These are phyloP conservation scores for Ophiostoma triangulosporum DNA, from an alignment of 2,329 filamentous ascomycete genomes.

Conservation along the genomic window DNA sequence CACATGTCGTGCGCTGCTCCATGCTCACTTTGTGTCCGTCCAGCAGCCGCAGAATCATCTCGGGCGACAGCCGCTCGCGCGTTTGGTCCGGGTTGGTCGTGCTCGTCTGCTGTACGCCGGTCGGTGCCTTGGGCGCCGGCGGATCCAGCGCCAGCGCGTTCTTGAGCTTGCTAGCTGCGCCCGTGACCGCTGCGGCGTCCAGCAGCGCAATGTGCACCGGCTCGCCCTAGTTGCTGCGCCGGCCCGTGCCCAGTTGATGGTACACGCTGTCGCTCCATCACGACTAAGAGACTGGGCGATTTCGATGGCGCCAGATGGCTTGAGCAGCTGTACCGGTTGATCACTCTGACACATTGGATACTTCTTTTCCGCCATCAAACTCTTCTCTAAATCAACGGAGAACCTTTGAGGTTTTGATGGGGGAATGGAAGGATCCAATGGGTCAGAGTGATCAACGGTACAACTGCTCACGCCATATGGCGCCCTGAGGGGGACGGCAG, in stretches of 20 bases:
- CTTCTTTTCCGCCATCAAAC: too few relatives aligned
- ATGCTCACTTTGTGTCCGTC: conserved; percentile 57
- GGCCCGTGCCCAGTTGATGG: conserved; percentile 86
- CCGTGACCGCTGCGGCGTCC: conserved; percentile 27
- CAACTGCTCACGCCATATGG: too few relatives aligned
- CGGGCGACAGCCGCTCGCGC: conserved; percentile 55
- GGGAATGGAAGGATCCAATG: too few relatives aligned
- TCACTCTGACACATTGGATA: too few relatives aligned
- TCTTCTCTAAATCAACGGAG: too few relatives aligned
- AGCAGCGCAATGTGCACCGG: conserved; percentile 70
- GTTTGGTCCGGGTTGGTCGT: conserved; percentile 31
- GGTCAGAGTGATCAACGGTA: too few relatives aligned
- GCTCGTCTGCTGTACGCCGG: background rate
- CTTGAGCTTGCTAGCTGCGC: conserved; percentile 18
- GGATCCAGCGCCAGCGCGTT: background rate
- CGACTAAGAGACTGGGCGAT: too few relatives aligned
- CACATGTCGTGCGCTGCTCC: conserved; percentile 82
- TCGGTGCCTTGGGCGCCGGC: background rate
- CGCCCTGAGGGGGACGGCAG: too few relatives aligned
- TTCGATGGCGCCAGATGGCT: too few relatives aligned
- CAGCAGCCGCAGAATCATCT: conserved; percentile 52
- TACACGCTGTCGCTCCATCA: conserved; percentile 95
- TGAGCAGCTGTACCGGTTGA: too few relatives aligned
- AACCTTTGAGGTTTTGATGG: too few relatives aligned
- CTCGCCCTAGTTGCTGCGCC: conserved; percentile 61